Conservation (phyloP, 1,284 basidiomycete genomes). For the Melanopsichium pennsylvanicum region DNA sequence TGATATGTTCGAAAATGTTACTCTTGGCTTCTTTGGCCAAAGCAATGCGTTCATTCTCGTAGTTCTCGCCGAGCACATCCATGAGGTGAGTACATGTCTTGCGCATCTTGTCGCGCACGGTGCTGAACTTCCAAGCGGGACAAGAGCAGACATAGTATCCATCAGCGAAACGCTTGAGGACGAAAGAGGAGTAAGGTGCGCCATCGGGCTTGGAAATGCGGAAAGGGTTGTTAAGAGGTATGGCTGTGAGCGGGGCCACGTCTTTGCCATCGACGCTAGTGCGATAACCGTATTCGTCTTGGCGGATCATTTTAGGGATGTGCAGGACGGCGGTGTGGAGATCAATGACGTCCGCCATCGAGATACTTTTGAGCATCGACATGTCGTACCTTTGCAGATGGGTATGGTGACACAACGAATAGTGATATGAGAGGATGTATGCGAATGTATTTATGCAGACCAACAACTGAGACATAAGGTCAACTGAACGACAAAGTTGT, state of each 20-base stretch:
- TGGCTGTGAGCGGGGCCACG: slow-evolving; percentile 21
- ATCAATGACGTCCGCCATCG: slow-evolving; percentile 43
- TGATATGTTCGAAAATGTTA: slow-evolving; percentile 34
- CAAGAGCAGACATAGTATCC: slow-evolving; percentile 69
- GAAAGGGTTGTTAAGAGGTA: slow-evolving; percentile 19
- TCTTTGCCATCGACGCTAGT: slow-evolving; percentile 32
- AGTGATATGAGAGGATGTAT: not conserved
- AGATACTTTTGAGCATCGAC: slow-evolving; percentile 31
- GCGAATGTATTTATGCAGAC: too few species aligned
- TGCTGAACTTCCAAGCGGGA: slow-evolving; percentile 69
- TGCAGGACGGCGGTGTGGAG: slow-evolving; percentile 30
- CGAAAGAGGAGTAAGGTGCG: not conserved
- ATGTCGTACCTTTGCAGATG: too few species aligned
- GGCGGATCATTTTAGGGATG: slow-evolving; percentile 40
- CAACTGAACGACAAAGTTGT: too few species aligned
- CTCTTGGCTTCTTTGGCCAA: slow-evolving; percentile 23
- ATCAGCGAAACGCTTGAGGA: slow-evolving; percentile 25
- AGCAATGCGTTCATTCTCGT: slow-evolving; percentile 67
- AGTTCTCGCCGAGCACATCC: slow-evolving; percentile 72
- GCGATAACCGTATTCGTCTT: slow-evolving; percentile 44
- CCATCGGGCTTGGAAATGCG: slow-evolving; percentile 14
- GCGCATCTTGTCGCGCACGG: slow-evolving; percentile 70
- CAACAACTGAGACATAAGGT: too few species aligned
- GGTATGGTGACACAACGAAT: too few species aligned
- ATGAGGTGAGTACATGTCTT: slow-evolving; percentile 74